Base-by-base conservation (phyloP, 2,329 filamentous ascomycete genomes). In the Curvularia sp. region DNA sequence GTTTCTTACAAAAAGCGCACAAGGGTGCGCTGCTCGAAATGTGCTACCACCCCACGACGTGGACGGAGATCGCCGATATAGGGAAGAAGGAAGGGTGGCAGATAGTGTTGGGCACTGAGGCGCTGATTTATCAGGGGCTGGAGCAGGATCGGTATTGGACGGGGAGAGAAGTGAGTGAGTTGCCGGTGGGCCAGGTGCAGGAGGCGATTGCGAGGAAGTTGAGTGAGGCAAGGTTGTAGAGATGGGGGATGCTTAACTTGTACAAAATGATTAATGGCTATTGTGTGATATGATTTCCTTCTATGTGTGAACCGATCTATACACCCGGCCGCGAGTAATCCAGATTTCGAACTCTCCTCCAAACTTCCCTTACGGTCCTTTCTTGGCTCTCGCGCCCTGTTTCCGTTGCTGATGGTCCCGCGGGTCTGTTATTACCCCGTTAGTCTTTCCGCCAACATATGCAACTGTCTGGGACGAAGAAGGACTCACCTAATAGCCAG, bases 1-100 rank as follows among this genome's bases (percentile, higher is more conserved):
- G 79, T 3, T 83, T 85, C 51, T 59, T 85, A 33, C 49, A 57
- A 26, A 82, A 81, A 53, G 71, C 80, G 30, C 77, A 84, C 60
- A 89, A 89, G 76, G 90, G 89, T 6, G 86, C 86, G 6, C 85
- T 93, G 56, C 75, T 93, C 59, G 90, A 93, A 76, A 93, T 94
- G 90, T 93, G 90, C 80, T 93, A 93, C 74, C 91, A 93, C 72
- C 91, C 91, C 0, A 75, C 82, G 2, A 88, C 89, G 0, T 74
- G 66, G 64, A 93, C 91, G 0, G 82, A 84, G 64, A 84, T 92
- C 49, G 86, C 85, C 1, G 83, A 82, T 43, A 68, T 92, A 42
- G 86, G 88, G 0, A 82, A 86, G 67, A 76, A 78, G 2, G 81
- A 82, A 9, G 88, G 88, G 0, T 93, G 90, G 90, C 84, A 88